These are phyloP conservation scores for Ballota nigra DNA, from an alignment of 257 asterid species.

Conservation along the genomic window DNA sequence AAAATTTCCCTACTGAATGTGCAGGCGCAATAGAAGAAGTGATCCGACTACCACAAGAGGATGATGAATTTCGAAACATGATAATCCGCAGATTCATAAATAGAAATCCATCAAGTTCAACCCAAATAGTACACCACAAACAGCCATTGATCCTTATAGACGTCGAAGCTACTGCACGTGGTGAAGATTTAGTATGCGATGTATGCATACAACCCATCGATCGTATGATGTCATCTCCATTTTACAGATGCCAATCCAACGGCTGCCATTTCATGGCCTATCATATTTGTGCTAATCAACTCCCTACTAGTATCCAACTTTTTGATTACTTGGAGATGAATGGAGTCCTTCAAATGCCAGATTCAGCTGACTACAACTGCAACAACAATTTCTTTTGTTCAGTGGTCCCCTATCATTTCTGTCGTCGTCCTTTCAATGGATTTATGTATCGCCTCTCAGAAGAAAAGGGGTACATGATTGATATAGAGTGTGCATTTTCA, in stretches of 20 bases:
- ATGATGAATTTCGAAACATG: not conserved
- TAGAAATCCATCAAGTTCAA: not conserved
- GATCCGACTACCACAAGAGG: conserved; percentile 6
- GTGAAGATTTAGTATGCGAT: not conserved
- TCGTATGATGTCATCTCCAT: not conserved
- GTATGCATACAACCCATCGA: not conserved
- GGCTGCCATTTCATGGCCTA: not conserved
- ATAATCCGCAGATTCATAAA: not conserved
- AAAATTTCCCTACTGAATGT: too few relatives aligned
- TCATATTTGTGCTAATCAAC: not conserved
- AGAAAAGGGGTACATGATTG: not conserved
- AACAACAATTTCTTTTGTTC: too few relatives aligned
- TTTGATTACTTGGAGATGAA: not conserved
- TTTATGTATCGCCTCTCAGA: not conserved
- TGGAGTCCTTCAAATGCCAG: not conserved
- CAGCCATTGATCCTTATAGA: not conserved
- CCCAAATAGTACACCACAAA: not conserved
- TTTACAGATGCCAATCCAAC: not conserved
- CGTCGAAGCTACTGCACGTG: not conserved
- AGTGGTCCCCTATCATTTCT: not conserved
- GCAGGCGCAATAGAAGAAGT: too few relatives aligned
- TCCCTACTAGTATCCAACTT: not conserved
- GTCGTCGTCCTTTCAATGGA: conserved; percentile 9
- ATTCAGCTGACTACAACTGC: not conserved
- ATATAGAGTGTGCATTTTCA: not conserved